Evolutionary conservation across 176 grass and related monocot genomes (phyloP).

Genomic region (sorghum (Sorghum bicolor)): DNA sequence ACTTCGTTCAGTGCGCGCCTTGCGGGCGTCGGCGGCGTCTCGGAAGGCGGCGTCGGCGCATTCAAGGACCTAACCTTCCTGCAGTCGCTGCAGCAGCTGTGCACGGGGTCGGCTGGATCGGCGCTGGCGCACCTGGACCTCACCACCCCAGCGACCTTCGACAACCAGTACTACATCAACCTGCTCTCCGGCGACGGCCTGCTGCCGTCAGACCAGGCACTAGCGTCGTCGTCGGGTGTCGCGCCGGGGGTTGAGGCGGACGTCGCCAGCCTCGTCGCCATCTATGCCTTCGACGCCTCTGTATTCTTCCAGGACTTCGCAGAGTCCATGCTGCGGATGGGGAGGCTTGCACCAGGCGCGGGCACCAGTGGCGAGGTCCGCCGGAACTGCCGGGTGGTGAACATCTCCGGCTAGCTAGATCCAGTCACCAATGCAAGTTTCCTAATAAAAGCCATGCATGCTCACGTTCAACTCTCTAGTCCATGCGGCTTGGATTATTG

Average conservation of each 20-base stretch:
- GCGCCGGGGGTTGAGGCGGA: conserved; percentile 25
- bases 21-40: neutral
- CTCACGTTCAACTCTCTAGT: neutral
- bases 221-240: neutral
- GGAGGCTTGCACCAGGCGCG: conserved; percentile 39
- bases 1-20: conserved; percentile 72
- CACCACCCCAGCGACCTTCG: conserved; percentile 72
- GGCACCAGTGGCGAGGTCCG: conserved; percentile 47
- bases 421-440: too few species aligned
- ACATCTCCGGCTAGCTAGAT: conserved; percentile 6
- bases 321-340: conserved; percentile 69
- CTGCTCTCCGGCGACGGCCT: conserved; percentile 78
- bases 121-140: conserved; percentile 82
- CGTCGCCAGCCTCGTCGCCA: conserved; percentile 43
- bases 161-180: conserved; percentile 98
- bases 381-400: conserved; percentile 53
- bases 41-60: neutral
- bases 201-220: conserved; percentile 78
- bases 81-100: conserved; percentile 78
- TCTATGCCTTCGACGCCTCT: conserved; percentile 58
- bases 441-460: neutral
- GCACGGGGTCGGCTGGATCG: conserved; percentile 47
- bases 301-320: conserved; percentile 79
- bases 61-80: conserved; percentile 42
- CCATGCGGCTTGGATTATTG: neutral